These are phyloP conservation scores for Fusarium tupiense DNA, from an alignment of 2,329 filamentous ascomycete species.

Conservation along the genomic window DNA sequence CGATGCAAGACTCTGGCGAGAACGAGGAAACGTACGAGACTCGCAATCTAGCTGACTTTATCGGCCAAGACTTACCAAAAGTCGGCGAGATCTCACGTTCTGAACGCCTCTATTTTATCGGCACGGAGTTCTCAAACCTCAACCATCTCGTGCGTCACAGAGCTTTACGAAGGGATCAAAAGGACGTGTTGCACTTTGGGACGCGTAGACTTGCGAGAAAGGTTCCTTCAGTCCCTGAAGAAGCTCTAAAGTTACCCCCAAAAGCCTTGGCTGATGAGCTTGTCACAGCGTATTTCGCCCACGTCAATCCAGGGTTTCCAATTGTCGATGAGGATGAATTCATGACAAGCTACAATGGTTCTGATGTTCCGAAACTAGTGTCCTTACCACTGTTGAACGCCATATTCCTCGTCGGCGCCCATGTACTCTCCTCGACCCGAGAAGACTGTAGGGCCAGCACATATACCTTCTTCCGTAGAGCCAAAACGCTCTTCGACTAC, in stretches of 20 bases:
- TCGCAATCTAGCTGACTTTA: slow-evolving; percentile 59
- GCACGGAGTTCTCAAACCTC: slow-evolving; percentile 65
- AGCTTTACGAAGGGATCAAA: slow-evolving; percentile 40
- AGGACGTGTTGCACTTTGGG: slow-evolving; percentile 48
- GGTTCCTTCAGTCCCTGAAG: slow-evolving; percentile 52
- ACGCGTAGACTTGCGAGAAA: slow-evolving; percentile 49
- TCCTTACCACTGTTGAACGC: slow-evolving; percentile 61
- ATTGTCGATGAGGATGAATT: slow-evolving; percentile 62
- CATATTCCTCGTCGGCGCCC: slow-evolving; percentile 61
- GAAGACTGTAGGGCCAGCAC: slow-evolving; percentile 54
- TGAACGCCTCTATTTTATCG: slow-evolving; percentile 63
- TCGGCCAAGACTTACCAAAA: slow-evolving; percentile 58
- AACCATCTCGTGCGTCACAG: slow-evolving; percentile 64
- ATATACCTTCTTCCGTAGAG: slow-evolving; percentile 60
- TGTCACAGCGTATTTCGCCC: slow-evolving; percentile 60
- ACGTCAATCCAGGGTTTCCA: slow-evolving; percentile 62
- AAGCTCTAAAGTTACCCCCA: slow-evolving; percentile 61
- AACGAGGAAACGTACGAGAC: slow-evolving; percentile 52
- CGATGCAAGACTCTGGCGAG: slow-evolving; percentile 22
- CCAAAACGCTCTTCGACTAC: slow-evolving; percentile 63
- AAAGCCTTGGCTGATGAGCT: slow-evolving; percentile 59
- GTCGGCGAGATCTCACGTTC: slow-evolving; percentile 57
- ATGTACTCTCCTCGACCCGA: slow-evolving; percentile 54
- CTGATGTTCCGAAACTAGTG: slow-evolving; percentile 55
- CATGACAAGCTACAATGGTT: slow-evolving; percentile 59